A percentile compares a stretch with the other conserved stretches of the same genome.
These are phyloP conservation scores for Diplodia corticola DNA, from an alignment of 2,329 filamentous ascomycete species.

Conservation along the genomic window DNA sequence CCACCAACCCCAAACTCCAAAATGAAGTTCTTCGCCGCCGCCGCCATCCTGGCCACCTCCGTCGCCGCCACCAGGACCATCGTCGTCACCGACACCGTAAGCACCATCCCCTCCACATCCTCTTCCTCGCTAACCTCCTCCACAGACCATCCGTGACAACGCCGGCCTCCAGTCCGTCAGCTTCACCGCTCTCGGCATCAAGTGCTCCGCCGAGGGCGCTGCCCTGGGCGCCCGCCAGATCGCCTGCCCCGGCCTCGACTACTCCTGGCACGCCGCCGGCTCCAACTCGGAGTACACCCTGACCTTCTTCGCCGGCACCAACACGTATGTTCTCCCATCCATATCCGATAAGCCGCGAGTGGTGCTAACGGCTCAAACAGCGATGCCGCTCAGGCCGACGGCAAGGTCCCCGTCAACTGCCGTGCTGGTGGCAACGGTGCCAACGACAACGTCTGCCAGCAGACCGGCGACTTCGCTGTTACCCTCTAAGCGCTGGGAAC, in stretches of 20 bases:
- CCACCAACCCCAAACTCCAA: not conserved
- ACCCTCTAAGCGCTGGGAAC: not conserved
- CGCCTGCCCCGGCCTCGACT: not conserved
- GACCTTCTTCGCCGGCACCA: not conserved
- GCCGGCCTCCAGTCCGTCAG: not conserved
- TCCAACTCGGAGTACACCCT: not conserved
- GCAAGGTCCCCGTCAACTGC: constrained; percentile 5
- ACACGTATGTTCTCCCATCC: not conserved
- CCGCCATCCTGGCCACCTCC: not conserved
- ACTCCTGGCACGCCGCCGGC: not conserved
- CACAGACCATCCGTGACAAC: not conserved
- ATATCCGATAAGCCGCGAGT: not conserved
- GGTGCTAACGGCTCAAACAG: not conserved
- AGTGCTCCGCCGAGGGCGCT: not conserved
- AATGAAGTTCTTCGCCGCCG: not conserved
- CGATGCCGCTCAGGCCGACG: not conserved
- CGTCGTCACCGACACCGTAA: not conserved
- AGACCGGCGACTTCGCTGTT: not conserved
- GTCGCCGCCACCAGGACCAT: not conserved
- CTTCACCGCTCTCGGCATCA: not conserved
- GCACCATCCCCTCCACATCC: not conserved
- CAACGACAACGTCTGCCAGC: not conserved
- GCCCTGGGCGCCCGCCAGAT: not conserved
- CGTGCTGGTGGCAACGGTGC: not conserved
- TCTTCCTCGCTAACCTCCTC: not conserved